These are phyloP conservation scores for Euphorbia corollata DNA, from an alignment of 441 rosid species.

Conservation along the genomic window DNA sequence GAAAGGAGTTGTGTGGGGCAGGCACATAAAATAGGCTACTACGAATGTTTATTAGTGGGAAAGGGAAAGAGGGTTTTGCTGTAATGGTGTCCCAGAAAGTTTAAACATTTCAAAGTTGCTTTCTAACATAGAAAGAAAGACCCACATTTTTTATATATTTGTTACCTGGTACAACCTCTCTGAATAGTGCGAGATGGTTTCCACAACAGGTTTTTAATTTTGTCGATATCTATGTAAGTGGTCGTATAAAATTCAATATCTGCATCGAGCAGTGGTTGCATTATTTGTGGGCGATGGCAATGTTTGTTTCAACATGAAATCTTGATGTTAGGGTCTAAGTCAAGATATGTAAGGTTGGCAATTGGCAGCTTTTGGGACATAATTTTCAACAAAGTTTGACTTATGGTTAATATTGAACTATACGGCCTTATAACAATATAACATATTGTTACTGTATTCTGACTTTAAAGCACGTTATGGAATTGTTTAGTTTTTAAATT, in stretches of 20 bases:
- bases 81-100: conserved; percentile 20
- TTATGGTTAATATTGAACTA: background rate
- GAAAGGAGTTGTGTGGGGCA: conserved; percentile 18
- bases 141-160: background rate
- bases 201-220: too few species aligned
- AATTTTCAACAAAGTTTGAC: conserved; percentile 18
- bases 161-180: too few species aligned
- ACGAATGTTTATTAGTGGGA: background rate
- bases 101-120: conserved; percentile 21
- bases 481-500: background rate
- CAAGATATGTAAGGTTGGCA: conserved; percentile 24
- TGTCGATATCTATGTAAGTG: background rate
- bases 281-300: conserved; percentile 4
- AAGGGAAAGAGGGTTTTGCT: conserved; percentile 12
- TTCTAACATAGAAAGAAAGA: conserved; percentile 16
- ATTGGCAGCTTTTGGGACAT: conserved; percentile 24
- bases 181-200: too few species aligned
- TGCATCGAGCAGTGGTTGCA: background rate
- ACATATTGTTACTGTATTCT: background rate
- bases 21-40: too few species aligned
- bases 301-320: background rate
- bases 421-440: too few species aligned
- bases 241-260: too few species aligned
- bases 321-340: background rate
- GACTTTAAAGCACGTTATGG: background rate